phyloP scores from a whole-genome alignment of 2,329 filamentous ascomycete species.

The Paracorniculantispora psalliotae region DNA sequence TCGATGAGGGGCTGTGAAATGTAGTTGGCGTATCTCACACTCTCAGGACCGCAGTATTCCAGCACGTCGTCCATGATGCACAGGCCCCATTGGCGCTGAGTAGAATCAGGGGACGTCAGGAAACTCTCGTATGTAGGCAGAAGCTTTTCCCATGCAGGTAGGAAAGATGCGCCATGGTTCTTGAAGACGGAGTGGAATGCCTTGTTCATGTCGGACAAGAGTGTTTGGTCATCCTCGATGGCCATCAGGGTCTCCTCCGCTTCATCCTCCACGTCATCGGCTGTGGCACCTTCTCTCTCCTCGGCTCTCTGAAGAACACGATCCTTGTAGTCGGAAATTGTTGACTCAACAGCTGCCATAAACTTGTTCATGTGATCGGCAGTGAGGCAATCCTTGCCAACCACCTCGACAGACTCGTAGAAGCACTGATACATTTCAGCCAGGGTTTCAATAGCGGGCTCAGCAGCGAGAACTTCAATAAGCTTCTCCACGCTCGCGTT shows the following conservation, averaged over 20 bases:
- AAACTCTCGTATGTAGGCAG: slow-evolving; percentile 83
- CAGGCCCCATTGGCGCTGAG: slow-evolving; percentile 95
- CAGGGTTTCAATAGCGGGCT: slow-evolving; percentile 91
- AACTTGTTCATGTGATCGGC: slow-evolving; percentile 78
- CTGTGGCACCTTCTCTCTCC: slow-evolving; percentile 66
- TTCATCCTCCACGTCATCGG: slow-evolving; percentile 86
- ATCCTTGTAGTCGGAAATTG: slow-evolving; percentile 87
- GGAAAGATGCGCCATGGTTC: slow-evolving; percentile 80
- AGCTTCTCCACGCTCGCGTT: slow-evolving; percentile 80
- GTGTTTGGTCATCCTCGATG: slow-evolving; percentile 93
- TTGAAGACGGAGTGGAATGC: slow-evolving; percentile 99
- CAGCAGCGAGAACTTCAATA: slow-evolving; percentile 85
- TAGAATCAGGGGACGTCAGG: slow-evolving; percentile 74
- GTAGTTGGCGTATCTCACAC: slow-evolving; percentile 77
- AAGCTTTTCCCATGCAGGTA: slow-evolving; percentile 82
- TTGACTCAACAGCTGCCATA: slow-evolving; percentile 77
- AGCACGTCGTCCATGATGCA: slow-evolving; percentile 98
- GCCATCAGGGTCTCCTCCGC: slow-evolving; percentile 82
- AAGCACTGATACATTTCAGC: slow-evolving; percentile 99
- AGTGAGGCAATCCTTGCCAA: slow-evolving; percentile 78
- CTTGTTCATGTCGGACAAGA: slow-evolving; percentile 99
- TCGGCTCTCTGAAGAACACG: slow-evolving; percentile 80
- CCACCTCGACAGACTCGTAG: slow-evolving; percentile 94
- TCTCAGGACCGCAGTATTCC: slow-evolving; percentile 89
- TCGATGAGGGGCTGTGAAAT: slow-evolving; percentile 83